Base-by-base conservation (phyloP, 495 filamentous ascomycete species). In the Monascus purpureus region DNA sequence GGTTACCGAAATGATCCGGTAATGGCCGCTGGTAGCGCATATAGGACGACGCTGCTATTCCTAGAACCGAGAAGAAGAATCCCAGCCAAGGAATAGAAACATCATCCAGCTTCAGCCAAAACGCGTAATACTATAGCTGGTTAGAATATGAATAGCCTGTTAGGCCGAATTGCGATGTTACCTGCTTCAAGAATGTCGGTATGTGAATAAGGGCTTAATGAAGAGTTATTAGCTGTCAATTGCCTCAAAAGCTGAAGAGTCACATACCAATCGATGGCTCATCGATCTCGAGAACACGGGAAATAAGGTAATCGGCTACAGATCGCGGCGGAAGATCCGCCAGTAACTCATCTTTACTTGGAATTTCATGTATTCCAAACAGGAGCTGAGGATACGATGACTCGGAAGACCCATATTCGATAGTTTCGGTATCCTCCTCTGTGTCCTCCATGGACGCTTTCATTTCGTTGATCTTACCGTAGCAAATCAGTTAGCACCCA, bases 221-320 rank as follows among this genome's bases (percentile, higher is more conserved):
- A 13, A 31, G 17, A 28, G 27, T 37, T 13, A 5, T 17, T 8
- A 1, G 24, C 11, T 24, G n/a, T 9, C 22, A 28, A 8, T 14
- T 11, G 9, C 25, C 14, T 25, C 26, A 24, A n/a, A 1, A 8
- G 28, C 7, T 25, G 9, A 19, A 13, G 4, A n/a, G n/a, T n/a
- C n/a, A 41, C 53, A 17, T 38, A 65, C 61, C 35, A 33, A 59
- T 44, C 17, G 51, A 38, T 1, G 65, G 57, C 28, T 69, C 64
- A 17, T 53, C 53, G 0, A 50, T 50, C 15, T 60, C 57, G 13
- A 71, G 45, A 31, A 67, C 64, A 9, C 52, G 47, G 16, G 55
- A 50, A n/a, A 71, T 42, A 5, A 71, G 37, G 17, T 60, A 46
- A 45, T 68, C 67, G 11, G 52, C 43, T 2, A 63, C 39, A 8